phyloP scores from a whole-genome alignment of 2,329 filamentous ascomycete species.

The Didymella glomerata region DNA sequence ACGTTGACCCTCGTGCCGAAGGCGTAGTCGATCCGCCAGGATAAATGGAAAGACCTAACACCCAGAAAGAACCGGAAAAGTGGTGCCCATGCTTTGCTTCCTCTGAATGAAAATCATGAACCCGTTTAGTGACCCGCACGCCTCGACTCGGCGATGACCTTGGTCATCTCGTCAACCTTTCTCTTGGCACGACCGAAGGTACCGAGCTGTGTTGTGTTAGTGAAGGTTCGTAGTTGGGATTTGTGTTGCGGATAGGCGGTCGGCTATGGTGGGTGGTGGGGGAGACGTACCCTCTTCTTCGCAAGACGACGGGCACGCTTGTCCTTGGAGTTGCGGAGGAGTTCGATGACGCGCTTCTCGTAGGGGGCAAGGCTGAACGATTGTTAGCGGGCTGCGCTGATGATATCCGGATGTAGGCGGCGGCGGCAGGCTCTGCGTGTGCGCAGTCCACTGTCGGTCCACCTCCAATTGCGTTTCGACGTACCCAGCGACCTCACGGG shows the following conservation, averaged over 20 bases:
- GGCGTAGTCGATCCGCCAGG: slow-evolving; percentile 43
- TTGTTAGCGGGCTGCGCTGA: slow-evolving; percentile 20
- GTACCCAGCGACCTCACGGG: slow-evolving; percentile 97
- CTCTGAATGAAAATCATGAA: slow-evolving; percentile 36
- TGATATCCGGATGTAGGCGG: not conserved
- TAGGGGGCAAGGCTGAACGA: slow-evolving; percentile 54
- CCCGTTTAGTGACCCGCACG: slow-evolving; percentile 71
- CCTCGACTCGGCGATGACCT: slow-evolving; percentile 96
- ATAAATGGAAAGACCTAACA: slow-evolving; percentile 45
- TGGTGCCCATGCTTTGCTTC: slow-evolving; percentile 39
- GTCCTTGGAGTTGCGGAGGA: slow-evolving; percentile 99
- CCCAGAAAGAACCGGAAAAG: slow-evolving; percentile 48
- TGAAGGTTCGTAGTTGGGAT: slow-evolving; percentile 18
- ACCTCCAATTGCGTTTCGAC: slow-evolving; percentile 49
- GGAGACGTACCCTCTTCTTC: slow-evolving; percentile 88
- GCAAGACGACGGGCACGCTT: slow-evolving; percentile 99
- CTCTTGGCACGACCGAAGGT: slow-evolving; percentile 98
- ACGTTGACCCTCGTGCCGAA: slow-evolving; percentile 33
- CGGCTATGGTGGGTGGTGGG: slow-evolving; percentile 9
- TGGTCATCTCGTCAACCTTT: slow-evolving; percentile 99
- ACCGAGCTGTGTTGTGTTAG: slow-evolving; percentile 73
- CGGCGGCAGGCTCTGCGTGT: slow-evolving; percentile 51
- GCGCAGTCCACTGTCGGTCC: slow-evolving; percentile 21
- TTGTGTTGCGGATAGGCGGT: slow-evolving; percentile 7
- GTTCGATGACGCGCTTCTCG: slow-evolving; percentile 98